Evolutionary conservation across 805 yeast genomes (phyloP).

Genomic region (Metschnikowia hibisci): DNA sequence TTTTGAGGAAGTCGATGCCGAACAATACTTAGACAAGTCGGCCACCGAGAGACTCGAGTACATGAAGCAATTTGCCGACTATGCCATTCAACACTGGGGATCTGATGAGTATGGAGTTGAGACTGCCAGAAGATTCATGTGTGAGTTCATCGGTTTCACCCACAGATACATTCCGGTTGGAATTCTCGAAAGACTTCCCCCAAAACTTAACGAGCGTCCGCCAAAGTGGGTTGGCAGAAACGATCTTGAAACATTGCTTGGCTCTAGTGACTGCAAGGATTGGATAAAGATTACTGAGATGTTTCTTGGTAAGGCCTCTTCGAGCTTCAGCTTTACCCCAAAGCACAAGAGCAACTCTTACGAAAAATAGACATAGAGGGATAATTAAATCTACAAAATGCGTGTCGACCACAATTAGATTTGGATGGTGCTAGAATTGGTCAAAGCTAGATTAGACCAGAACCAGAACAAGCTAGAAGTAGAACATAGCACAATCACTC

Average conservation of each 20-base stretch:
- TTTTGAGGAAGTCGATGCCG: slow-evolving; percentile 88
- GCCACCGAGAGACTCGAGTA: slow-evolving; percentile 85
- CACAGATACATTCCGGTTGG: slow-evolving; percentile 95
- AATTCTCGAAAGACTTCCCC: slow-evolving; percentile 81
- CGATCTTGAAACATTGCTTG: slow-evolving; percentile 86
- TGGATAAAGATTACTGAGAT: slow-evolving; percentile 96
- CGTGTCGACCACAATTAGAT: too few relatives aligned
- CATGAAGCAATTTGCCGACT: slow-evolving; percentile 63
- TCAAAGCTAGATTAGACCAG: too few relatives aligned
- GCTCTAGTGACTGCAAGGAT: slow-evolving; percentile 79
- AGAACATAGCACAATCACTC: too few relatives aligned
- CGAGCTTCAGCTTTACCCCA: slow-evolving; percentile 74
- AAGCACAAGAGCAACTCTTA: slow-evolving; percentile 93
- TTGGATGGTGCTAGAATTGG: too few relatives aligned
- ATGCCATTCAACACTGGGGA: slow-evolving; percentile 96
- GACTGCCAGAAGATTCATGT: slow-evolving; percentile 81
- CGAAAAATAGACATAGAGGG: slow-evolving; percentile 1
- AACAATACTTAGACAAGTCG: slow-evolving; percentile 85
- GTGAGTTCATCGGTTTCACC: slow-evolving; percentile 92
- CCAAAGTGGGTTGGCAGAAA: slow-evolving; percentile 90
- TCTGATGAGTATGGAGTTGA: slow-evolving; percentile 92
- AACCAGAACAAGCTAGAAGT: too few relatives aligned
- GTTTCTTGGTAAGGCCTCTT: slow-evolving; percentile 86
- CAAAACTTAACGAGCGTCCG: slow-evolving; percentile 88
- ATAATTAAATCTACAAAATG: too few relatives aligned